phyloP scores from a whole-genome alignment of 371 early-diverging fungal species.

The Haplosporangium sp. region DNA sequence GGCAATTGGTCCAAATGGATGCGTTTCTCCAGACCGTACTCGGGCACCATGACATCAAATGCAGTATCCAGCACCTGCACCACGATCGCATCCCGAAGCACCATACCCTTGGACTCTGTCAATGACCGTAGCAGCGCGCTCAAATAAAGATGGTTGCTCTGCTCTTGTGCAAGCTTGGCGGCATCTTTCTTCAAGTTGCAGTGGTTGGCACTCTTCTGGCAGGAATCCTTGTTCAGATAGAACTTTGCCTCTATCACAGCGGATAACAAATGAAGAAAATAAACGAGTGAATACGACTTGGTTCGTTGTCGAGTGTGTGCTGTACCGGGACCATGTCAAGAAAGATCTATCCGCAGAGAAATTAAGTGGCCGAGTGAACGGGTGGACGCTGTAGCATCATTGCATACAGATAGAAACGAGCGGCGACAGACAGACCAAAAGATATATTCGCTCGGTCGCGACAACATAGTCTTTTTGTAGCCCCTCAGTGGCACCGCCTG shows the following conservation, averaged over 20 bases:
- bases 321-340: neutral
- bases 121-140: slow-evolving; percentile 67
- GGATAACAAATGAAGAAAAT: neutral
- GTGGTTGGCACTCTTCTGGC: slow-evolving; percentile 70
- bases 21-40: slow-evolving; percentile 80
- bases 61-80: slow-evolving; percentile 62
- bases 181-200: slow-evolving; percentile 87
- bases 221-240: slow-evolving; percentile 59
- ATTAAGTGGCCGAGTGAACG: too few relatives aligned
- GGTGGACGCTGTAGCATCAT: too few relatives aligned
- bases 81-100: slow-evolving; percentile 65
- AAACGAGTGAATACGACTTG: neutral
- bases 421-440: too few relatives aligned
- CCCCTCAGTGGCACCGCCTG: neutral
- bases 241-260: slow-evolving; percentile 58
- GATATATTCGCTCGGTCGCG: too few relatives aligned
- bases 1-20: slow-evolving; percentile 65
- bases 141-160: slow-evolving; percentile 79
- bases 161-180: slow-evolving; percentile 87
- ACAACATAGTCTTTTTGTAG: neutral
- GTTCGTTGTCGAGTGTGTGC: neutral
- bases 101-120: slow-evolving; percentile 52
- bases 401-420: too few relatives aligned
- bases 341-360: too few relatives aligned
- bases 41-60: slow-evolving; percentile 80